Percentiles rank a stretch among this genome's conserved stretches.
phyloP scores from a whole-genome alignment of 129 eudicot species.

The Chrysanthemum makinoi region DNA sequence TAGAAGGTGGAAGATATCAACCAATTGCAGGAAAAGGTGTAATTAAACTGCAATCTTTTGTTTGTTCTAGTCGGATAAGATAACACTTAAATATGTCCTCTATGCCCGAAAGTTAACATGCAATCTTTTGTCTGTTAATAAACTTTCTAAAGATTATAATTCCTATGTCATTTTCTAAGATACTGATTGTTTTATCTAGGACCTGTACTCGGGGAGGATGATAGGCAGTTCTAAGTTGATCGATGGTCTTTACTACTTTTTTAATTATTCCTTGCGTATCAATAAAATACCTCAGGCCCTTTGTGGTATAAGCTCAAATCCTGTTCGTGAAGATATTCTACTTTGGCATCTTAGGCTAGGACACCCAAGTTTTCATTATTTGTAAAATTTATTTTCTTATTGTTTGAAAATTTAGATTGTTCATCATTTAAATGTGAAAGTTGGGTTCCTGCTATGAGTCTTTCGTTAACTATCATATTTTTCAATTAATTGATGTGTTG shows the following conservation, averaged over 20 bases:
- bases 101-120: too few relatives aligned
- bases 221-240: constrained; percentile 5
- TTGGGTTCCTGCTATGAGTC: neutral
- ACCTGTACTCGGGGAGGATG: neutral
- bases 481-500: too few relatives aligned
- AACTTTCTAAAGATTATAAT: too few relatives aligned
- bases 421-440: neutral
- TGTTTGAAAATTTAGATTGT: neutral
- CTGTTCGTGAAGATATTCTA: neutral
- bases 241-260: constrained; percentile 15
- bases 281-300: neutral
- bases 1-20: neutral
- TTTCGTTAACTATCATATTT: too few relatives aligned
- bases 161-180: too few relatives aligned
- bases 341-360: constrained; percentile 14
- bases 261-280: neutral
- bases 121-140: too few relatives aligned
- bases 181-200: constrained; percentile 2
- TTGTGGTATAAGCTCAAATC: neutral
- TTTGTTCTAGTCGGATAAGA: too few relatives aligned
- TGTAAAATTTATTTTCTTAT: neutral
- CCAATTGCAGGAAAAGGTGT: too few relatives aligned
- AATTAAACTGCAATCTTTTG: too few relatives aligned
- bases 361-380: neutral
- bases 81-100: too few relatives aligned